phyloP scores from a whole-genome alignment of 257 asterid species.

The Leonotis leonurus region DNA sequence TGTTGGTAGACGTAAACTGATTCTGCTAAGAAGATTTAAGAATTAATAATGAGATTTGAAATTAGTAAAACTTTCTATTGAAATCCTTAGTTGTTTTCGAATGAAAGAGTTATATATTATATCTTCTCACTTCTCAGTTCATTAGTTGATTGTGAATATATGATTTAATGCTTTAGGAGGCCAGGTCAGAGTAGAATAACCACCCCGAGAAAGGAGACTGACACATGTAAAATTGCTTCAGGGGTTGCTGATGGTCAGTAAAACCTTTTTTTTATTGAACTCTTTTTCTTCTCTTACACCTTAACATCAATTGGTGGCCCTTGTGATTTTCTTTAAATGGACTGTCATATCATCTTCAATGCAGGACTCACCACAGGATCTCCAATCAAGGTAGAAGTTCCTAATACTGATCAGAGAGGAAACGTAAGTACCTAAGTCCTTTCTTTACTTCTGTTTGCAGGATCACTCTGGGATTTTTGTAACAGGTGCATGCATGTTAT shows the following conservation, averaged over 20 bases:
- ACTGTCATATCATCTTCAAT: constrained; percentile 19
- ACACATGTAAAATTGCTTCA: constrained; percentile 78
- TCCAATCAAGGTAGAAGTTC: constrained; percentile 90
- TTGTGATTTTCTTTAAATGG: constrained; percentile 15
- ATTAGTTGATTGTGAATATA: constrained; percentile 17
- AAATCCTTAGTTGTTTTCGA: neutral
- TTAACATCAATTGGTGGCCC: neutral
- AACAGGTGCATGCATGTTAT: neutral
- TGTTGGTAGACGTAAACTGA: too few relatives aligned
- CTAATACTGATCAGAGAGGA: constrained; percentile 98
- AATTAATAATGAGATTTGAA: constrained; percentile 9
- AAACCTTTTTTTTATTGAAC: neutral
- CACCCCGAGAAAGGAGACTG: constrained; percentile 97
- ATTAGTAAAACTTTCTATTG: constrained; percentile 5
- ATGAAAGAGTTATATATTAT: constrained; percentile 9
- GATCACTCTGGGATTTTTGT: neutral
- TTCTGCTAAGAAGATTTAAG: neutral
- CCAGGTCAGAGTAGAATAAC: constrained; percentile 99
- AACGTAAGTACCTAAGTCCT: constrained; percentile 40
- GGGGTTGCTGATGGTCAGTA: constrained; percentile 79
- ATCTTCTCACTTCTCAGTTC: constrained; percentile 10
- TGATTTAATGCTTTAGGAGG: constrained; percentile 49
- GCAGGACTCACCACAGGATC: constrained; percentile 93
- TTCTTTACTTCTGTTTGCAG: constrained; percentile 10
- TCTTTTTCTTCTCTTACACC: constrained; percentile 5